Evolutionary conservation across 345 rosid genomes (phyloP).

Genomic region (Lepidium didymum): DNA sequence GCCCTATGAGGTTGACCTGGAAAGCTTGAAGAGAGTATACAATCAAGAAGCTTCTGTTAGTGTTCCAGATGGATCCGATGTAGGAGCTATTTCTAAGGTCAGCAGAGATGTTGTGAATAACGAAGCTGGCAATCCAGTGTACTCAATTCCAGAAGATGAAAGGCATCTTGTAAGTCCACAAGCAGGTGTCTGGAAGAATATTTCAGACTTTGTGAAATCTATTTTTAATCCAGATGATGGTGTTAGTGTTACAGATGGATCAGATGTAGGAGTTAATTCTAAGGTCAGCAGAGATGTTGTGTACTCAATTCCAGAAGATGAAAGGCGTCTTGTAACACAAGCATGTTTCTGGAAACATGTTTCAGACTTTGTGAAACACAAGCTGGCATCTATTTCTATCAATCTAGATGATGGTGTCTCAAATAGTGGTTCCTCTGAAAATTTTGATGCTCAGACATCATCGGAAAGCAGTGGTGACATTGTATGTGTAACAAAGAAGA

Average conservation of each 20-base stretch:
- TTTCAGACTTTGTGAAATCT: slow-evolving; percentile 46
- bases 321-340: slow-evolving; percentile 60
- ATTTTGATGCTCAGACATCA: slow-evolving; percentile 27
- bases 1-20: slow-evolving; percentile 62
- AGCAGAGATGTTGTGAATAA: slow-evolving; percentile 18
- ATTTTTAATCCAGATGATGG: slow-evolving; percentile 34
- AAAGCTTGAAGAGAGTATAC: slow-evolving; percentile 38
- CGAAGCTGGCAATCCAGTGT: slow-evolving; percentile 27
- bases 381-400: slow-evolving; percentile 37
- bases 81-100: slow-evolving; percentile 15
- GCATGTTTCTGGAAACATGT: slow-evolving; percentile 75
- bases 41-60: slow-evolving; percentile 27
- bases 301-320: slow-evolving; percentile 42
- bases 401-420: slow-evolving; percentile 33
- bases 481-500: slow-evolving; percentile 31
- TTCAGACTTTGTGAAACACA: slow-evolving; percentile 50
- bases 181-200: slow-evolving; percentile 70
- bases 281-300: too few relatives aligned
- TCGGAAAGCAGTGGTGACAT: slow-evolving; percentile 33
- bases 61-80: slow-evolving; percentile 22
- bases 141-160: slow-evolving; percentile 58
- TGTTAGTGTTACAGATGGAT: not conserved
- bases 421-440: slow-evolving; percentile 27
- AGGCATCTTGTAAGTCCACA: slow-evolving; percentile 53
- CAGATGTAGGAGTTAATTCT: too few relatives aligned